Conservation (phyloP, 2,329 filamentous ascomycete species). For the Sclerotinia borealis region DNA sequence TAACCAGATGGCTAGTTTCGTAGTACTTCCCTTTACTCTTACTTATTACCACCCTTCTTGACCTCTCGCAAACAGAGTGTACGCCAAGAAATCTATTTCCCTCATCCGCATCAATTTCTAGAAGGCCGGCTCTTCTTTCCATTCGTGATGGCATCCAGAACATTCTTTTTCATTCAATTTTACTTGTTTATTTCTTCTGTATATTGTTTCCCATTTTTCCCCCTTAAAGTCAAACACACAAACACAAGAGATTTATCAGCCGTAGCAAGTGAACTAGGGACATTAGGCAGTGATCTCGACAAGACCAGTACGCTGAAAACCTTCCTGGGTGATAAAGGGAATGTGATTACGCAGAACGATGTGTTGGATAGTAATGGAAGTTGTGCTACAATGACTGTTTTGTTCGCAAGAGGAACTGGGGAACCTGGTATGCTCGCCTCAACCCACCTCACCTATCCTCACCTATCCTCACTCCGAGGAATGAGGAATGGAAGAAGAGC, state of each 20-base stretch:
- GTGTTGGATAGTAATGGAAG: conserved; percentile 13
- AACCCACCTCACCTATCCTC: too few species aligned
- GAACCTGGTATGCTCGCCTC: conserved; percentile 24
- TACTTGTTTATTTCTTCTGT: not conserved
- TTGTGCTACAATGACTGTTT: conserved; percentile 26
- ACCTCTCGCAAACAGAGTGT: not conserved
- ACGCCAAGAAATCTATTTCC: not conserved
- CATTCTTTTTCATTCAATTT: not conserved
- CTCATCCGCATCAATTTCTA: not conserved
- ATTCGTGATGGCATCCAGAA: not conserved
- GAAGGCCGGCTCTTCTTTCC: not conserved
- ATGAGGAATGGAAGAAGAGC: not conserved
- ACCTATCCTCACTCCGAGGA: not conserved
- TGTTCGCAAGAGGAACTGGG: conserved; percentile 26
- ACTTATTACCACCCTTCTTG: not conserved
- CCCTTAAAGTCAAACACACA: too few species aligned
- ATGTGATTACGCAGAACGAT: conserved; percentile 9
- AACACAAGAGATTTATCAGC: not conserved
- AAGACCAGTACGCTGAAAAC: not conserved
- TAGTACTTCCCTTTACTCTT: not conserved
- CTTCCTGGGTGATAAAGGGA: not conserved
- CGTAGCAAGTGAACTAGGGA: not conserved
- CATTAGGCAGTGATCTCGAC: conserved; percentile 2
- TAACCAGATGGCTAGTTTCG: not conserved
- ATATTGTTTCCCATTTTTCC: not conserved